Evolutionary conservation across 2,329 filamentous ascomycete species (phyloP).

Genomic region (Fusarium nygamai): DNA sequence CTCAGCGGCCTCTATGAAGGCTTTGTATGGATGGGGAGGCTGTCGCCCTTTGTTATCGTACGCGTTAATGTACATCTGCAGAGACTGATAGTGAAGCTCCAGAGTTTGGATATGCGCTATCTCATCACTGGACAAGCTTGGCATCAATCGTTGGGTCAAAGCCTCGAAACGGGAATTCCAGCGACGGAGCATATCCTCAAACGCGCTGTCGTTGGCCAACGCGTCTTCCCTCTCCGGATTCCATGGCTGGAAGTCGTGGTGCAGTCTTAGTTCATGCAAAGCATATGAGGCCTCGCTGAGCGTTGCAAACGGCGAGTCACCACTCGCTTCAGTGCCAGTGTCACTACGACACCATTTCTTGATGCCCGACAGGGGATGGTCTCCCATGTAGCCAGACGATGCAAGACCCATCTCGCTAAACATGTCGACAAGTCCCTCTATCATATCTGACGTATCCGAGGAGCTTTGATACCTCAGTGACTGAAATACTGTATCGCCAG

Average conservation of each 20-base stretch:
- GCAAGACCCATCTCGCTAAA: neutral
- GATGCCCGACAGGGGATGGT: neutral
- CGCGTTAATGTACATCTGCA: neutral
- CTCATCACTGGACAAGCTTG: neutral
- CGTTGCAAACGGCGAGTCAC: neutral
- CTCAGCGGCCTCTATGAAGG: neutral
- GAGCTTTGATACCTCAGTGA: neutral
- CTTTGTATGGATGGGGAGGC: neutral
- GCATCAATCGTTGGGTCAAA: neutral
- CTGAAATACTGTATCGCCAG: neutral
- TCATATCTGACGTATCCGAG: neutral
- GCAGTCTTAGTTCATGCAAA: neutral
- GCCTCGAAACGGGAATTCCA: neutral
- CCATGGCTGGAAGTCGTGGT: conserved; percentile 2
- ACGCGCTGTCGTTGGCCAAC: neutral
- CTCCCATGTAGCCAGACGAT: neutral
- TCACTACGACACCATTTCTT: neutral
- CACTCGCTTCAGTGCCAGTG: fast-evolving
- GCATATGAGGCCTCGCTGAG: neutral
- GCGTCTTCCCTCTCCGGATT: neutral
- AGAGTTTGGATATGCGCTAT: neutral
- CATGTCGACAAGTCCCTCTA: neutral
- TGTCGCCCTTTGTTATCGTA: neutral
- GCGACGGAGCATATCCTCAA: neutral
- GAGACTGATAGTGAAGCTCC: neutral